Conservation (phyloP, 2,329 filamentous ascomycete genomes). For the Botrytis tulipae region DNA sequence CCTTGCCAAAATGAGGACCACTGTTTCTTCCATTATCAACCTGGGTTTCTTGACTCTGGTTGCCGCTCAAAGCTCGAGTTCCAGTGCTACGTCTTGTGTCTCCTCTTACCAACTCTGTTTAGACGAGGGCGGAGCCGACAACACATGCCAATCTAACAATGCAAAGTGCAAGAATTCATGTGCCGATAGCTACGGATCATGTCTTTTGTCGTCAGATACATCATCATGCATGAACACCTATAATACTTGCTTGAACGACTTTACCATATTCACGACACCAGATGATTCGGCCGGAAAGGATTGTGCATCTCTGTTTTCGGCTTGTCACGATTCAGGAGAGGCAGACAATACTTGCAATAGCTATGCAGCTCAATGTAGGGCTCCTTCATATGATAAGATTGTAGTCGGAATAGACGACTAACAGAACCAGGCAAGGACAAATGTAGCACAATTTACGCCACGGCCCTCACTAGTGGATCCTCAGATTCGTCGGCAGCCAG, state of each 20-base stretch:
- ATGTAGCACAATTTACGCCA: constrained; percentile 25
- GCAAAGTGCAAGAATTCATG: constrained; percentile 24
- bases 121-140: constrained; percentile 22
- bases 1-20: background rate
- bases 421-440: constrained; percentile 22
- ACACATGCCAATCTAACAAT: constrained; percentile 22
- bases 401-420: background rate
- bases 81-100: constrained; percentile 15
- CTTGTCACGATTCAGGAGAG: constrained; percentile 19
- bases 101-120: constrained; percentile 20
- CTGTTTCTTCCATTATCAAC: background rate
- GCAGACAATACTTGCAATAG: constrained; percentile 24
- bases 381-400: background rate
- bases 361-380: constrained; percentile 21
- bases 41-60: constrained; percentile 2
- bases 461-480: constrained; percentile 22
- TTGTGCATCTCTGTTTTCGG: constrained; percentile 23
- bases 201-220: background rate
- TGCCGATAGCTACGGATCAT: background rate
- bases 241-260: constrained; percentile 20
- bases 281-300: constrained; percentile 22
- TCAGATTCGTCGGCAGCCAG: constrained; percentile 17
- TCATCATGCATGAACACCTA: constrained; percentile 1
- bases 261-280: constrained; percentile 20
- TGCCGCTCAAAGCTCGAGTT: constrained; percentile 9